Base-by-base conservation (phyloP, 768 basidiomycete species). In the Agrocybe chaxingu region DNA sequence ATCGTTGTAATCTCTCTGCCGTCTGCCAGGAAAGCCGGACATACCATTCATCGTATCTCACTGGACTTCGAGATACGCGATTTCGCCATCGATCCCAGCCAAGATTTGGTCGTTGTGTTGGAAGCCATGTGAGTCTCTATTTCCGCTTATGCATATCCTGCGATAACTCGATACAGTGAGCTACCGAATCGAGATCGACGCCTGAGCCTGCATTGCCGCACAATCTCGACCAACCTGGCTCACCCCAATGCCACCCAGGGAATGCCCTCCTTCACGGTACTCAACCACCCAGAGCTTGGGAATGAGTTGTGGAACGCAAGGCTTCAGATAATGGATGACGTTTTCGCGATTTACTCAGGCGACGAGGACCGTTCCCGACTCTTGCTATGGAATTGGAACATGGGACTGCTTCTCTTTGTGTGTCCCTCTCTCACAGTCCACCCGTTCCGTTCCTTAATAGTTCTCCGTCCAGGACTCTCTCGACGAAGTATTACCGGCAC, bases 1-100 rank as follows among this genome's bases (percentile, higher is more conserved):
- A 41, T 64, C 13, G 54, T 66, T 35, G 13, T 58, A 4, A 42
- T 59, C 3, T 46, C 52, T n/a, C 40, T 72, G 45, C 61, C 71
- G 42, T 49, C 66, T 18, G 36, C 57, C 59, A 54, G 55, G 24
- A 32, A 47, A 24, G 43, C 50, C 8, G 53, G 57, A 8, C 45
- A 53, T 18, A 48, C 57, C 0, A 16, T 62, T 11, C 56, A 59
- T 37, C 58, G 64, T 47, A 45, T 61, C n/a, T 69, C 77, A 31
- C 35, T 82, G 0, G 73, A 71, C 0, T 34, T 81, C 5, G 47
- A 63, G 4, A 67, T 73, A 31, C 68, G 77, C 34, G 83, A 85
- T 55, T 83, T 85, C 52, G 81, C 80, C 0, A 78, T 85, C 8
- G 83, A 85, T 55, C 82, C 84, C 0, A 74, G 79, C 3, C 82